Evolutionary conservation across 2,329 filamentous ascomycete species (phyloP).

Genomic region (Metarhizium robertsii): DNA sequence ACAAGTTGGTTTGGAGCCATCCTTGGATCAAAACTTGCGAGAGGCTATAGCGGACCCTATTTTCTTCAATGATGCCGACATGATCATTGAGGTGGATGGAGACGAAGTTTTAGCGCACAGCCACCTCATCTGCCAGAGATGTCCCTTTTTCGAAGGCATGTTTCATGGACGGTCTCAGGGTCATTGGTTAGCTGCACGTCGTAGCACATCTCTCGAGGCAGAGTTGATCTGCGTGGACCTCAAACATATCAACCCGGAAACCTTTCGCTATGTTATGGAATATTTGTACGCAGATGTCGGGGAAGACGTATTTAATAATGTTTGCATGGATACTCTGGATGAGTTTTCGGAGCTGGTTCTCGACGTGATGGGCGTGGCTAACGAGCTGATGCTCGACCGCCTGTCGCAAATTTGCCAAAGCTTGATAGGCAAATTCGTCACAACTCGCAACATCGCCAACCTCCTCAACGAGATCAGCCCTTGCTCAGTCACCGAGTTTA

Average conservation of each 20-base stretch:
- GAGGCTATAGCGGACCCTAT: slow-evolving; percentile 55
- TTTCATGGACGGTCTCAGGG: slow-evolving; percentile 84
- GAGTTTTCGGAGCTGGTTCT: slow-evolving; percentile 83
- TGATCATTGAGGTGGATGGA: slow-evolving; percentile 68
- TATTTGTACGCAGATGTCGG: slow-evolving; percentile 80
- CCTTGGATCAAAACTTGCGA: slow-evolving; percentile 61
- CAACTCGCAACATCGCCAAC: slow-evolving; percentile 73
- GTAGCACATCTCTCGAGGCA: slow-evolving; percentile 28
- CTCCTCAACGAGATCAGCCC: slow-evolving; percentile 80
- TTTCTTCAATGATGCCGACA: slow-evolving; percentile 74
- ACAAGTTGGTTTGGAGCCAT: slow-evolving; percentile 56
- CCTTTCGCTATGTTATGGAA: slow-evolving; percentile 70
- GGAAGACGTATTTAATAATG: slow-evolving; percentile 69
- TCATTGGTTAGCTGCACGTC: slow-evolving; percentile 68
- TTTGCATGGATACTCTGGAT: slow-evolving; percentile 63
- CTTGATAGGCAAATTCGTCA: slow-evolving; percentile 75
- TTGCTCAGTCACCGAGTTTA: slow-evolving; percentile 76
- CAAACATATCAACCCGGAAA: slow-evolving; percentile 62
- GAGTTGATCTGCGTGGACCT: slow-evolving; percentile 63
- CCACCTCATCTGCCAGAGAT: slow-evolving; percentile 68
- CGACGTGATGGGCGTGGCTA: slow-evolving; percentile 81
- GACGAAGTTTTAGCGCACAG: slow-evolving; percentile 69
- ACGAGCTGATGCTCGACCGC: slow-evolving; percentile 91
- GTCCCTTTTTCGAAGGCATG: slow-evolving; percentile 84
- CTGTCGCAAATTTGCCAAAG: slow-evolving; percentile 84